Evolutionary conservation across 345 rosid genomes (phyloP), one percentile per base, ranked within the genome.

Genomic region (Gynandropsis gynandra): DNA sequence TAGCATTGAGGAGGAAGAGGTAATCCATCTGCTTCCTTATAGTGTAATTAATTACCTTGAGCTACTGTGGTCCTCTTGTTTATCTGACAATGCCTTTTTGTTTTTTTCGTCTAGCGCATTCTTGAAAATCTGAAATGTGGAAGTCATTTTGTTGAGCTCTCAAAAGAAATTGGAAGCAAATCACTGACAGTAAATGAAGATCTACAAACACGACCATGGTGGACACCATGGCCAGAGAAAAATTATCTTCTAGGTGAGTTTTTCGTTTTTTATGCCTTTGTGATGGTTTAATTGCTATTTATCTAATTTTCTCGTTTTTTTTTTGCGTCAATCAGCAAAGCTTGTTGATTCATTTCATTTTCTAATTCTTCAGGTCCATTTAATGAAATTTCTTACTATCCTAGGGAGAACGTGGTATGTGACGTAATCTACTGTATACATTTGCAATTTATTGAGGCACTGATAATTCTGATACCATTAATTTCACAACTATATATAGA

Each of bases 171-270:
- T 64, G 83, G 79, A 43, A 77, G 87, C 19, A 81, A 71, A 64
- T 69, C 74, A 16, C 55, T 85, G 72, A 79, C 76, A 47, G 80
- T 79, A 62, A 85, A 92, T 75, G 96, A 92, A 68, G 98, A 92
- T 74, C 72, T 88, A 55, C 79, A 76, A 60, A 69, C 89, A 50
- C 77, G 95, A 34, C 98, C 98, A 58, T 92, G 96, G 96, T 92
- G 98, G 96, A 85, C 95, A 10, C 98, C 96, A 65, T 67, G 67
- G 64, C 65, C 88, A 31, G 89, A 71, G 62, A 83, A 76, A 71
- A 92, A 92, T 65, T 75, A 80, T 72, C 79, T 92, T 14, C 72
- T 82, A 68, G 98, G 98, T 85, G 50, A 42, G 83, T 59, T 18
- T 15, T 16, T 47, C 8, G 41, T 9, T 31, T 33, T 16, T 16